Evolutionary conservation across 1,139 yeast species (phyloP), one percentile per base, ranked within the genome.

Genomic region (Debaryomycetaceae sp.): DNA sequence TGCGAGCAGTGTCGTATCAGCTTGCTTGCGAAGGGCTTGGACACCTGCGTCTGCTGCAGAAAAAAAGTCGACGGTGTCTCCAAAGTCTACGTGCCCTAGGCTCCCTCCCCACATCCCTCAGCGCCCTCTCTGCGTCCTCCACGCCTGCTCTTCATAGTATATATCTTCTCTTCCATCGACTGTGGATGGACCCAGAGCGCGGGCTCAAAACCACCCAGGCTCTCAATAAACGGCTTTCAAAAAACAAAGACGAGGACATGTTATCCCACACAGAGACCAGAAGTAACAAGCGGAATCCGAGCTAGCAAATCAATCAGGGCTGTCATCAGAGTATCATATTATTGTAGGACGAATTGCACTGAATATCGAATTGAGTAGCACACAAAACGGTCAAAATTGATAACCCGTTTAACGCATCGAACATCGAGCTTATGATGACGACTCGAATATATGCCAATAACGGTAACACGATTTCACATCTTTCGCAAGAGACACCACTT

Each of bases 31-130:
- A 77, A 89, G 48, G 87, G 87, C 11, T 84, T 85, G 56, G 81
- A 80, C 46, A 85, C 86, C 1, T 90, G 98, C 63, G 95, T 89
- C 0, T 87, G 96, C 56, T 90, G 98, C 57, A 76, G 96, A 39
- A 70, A 83, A 24, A 77, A 77, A 17, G 96, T 90, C 3, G 82
- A 83, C 47, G 76, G 80, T 40, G 69, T 82, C 51, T 68, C 75
- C 9, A 66, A 67, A 50, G 68, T 83, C 2, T 82, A 65, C 54
- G 66, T 80, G 17, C 87, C 87, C 17, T 81, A 54, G 31, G 20
- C 2, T 17, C 20, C 20, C 20, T 17, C 20, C 20, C 2, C 20
- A 17, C 20, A 2, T 17, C 20, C 31, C 31, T 27, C 8, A 27
- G 31, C 11, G 8, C 31, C 11, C 31, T 11, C 11, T 11, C 31